A percentile compares a stretch with the other conserved stretches of the same genome.
phyloP scores from a whole-genome alignment of 192 early-diverging fungal species.

The Gigaspora rosea region DNA sequence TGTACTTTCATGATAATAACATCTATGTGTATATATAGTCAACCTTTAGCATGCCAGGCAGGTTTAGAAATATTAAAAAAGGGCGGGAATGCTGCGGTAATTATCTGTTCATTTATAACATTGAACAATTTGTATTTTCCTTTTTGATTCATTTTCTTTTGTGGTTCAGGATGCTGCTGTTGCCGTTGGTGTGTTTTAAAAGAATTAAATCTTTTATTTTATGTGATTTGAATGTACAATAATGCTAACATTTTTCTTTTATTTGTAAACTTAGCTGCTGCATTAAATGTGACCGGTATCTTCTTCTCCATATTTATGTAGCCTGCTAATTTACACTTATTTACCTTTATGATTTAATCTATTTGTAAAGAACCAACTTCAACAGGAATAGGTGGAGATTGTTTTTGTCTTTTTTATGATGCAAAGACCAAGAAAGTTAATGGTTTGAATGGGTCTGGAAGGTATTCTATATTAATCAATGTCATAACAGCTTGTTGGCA shows the following conservation, averaged over 20 bases:
- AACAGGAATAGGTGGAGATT: conserved; percentile 80
- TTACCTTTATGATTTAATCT: background rate
- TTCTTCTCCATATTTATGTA: background rate
- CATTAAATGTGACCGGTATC: conserved; percentile 64
- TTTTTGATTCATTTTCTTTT: background rate
- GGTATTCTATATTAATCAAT: conserved; percentile 27
- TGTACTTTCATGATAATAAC: background rate
- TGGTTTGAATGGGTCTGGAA: conserved; percentile 65
- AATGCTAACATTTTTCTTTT: background rate
- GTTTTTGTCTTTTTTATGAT: conserved; percentile 77
- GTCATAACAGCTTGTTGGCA: too few relatives aligned
- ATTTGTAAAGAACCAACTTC: conserved; percentile 63
- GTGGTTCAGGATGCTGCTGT: conserved; percentile 58
- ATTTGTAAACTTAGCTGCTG: conserved; percentile 52
- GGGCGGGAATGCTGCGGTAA: conserved; percentile 78
- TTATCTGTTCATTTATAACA: background rate
- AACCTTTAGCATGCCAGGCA: conserved; percentile 71
- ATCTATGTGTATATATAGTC: conserved; percentile 43
- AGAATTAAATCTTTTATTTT: background rate
- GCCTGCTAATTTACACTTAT: background rate
- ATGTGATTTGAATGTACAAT: background rate
- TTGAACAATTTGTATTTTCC: background rate
- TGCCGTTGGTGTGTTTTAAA: conserved; percentile 43
- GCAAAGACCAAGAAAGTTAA: conserved; percentile 54
- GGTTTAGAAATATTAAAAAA: conserved; percentile 61